These are phyloP conservation scores for Paspalum vaginatum DNA, from an alignment of 176 grass and related monocot species.

Conservation along the genomic window DNA sequence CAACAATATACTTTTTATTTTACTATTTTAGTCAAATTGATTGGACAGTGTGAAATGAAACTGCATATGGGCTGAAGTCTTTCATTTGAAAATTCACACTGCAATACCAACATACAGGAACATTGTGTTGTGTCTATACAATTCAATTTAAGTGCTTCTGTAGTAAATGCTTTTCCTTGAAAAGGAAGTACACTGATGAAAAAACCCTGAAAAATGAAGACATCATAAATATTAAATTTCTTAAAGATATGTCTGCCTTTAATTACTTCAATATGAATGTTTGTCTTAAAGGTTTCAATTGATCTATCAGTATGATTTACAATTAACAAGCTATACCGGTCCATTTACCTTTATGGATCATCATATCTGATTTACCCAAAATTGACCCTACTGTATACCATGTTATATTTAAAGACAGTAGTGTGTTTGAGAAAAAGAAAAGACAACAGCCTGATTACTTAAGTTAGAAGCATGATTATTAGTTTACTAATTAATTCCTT, in stretches of 20 bases:
- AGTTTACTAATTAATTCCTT: background rate
- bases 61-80: background rate
- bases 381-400: constrained; percentile 1
- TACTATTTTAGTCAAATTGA: constrained; percentile 13
- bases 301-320: background rate
- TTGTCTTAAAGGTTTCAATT: background rate
- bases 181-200: background rate
- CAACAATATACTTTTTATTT: background rate
- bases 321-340: constrained; percentile 8
- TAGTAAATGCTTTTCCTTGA: background rate
- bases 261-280: constrained; percentile 1
- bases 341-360: background rate
- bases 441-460: background rate
- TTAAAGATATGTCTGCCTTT: background rate
- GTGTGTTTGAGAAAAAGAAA: background rate
- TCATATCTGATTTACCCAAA: constrained; percentile 1
- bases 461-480: constrained; percentile 23
- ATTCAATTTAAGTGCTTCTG: constrained; percentile 16
- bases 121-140: constrained; percentile 3
- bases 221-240: background rate
- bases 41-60: constrained; percentile 28
- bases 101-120: constrained; percentile 8
- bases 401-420: constrained; percentile 13
- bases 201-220: background rate
- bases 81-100: background rate